Evolutionary conservation across 1,284 basidiomycete genomes (phyloP), one percentile per base, ranked within the genome.

Genomic region (Kalmanozyma brasiliensis): DNA sequence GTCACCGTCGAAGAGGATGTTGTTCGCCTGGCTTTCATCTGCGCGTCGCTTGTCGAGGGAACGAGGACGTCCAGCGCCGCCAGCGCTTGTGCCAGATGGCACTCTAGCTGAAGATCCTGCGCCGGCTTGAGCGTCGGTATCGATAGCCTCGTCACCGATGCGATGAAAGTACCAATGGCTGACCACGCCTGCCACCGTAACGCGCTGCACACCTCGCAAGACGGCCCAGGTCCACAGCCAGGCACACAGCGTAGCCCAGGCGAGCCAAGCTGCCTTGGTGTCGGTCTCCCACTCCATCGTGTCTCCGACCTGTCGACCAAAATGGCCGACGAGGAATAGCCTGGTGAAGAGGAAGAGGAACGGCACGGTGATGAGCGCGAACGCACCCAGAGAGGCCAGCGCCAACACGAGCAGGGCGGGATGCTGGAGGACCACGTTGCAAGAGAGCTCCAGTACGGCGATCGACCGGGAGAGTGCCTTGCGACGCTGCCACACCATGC

Each of bases 191-290:
- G 92, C 89, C 42, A 90, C 89, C 0, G 89, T 88, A 36, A 91
- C 91, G 6, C 92, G 85, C 49, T 93, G 84, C 0, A 93, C 82
- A 1, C 94, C 93, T 29, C 93, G 86, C 14, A 91, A 88, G 3
- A 96, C 89, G 16, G 89, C 91, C 91, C 93, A 94, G 10, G 88
- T 91, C 93, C 93, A 97, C 2, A 94, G 82, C 91, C 93, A 95
- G 0, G 91, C 85, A 0, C 84, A 85, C 2, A 90, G 84, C 0
- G 89, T 87, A 3, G 86, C 85, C 38, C 87, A 86, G 19, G 93
- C 91, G 0, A 91, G 87, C 89, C 90, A 92, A 49, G 91, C 88
- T 0, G 92, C 92, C 86, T 90, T 91, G n/a, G 87, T 87, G 26
- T 85, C 81, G 11, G 94, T 85, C 77, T 92, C 89, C 87, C 90